phyloP scores from a whole-genome alignment of 179 eudicot species.

The Silene vulgaris region DNA sequence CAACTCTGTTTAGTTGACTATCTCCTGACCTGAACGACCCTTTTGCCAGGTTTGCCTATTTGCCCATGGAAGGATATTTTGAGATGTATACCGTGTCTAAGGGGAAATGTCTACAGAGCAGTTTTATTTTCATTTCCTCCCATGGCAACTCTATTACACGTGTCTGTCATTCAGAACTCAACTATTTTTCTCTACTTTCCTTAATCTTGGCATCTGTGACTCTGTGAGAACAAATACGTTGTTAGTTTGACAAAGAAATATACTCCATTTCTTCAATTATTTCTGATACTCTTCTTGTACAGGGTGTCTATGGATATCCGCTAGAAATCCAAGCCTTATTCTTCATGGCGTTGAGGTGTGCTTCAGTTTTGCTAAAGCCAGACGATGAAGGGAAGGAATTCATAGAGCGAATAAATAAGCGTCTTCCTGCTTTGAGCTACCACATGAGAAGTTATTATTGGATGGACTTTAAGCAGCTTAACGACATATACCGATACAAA shows the following conservation, averaged over 20 bases:
- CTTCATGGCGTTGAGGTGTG: slow-evolving; percentile 76
- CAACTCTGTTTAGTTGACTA: background rate
- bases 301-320: slow-evolving; percentile 82
- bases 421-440: slow-evolving; percentile 74
- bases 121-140: background rate
- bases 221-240: background rate
- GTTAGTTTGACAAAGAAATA: background rate
- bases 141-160: background rate
- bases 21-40: background rate
- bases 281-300: slow-evolving; percentile 20
- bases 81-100: background rate
- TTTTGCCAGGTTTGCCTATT: background rate
- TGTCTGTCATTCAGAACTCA: background rate
- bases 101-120: background rate
- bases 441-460: slow-evolving; percentile 91
- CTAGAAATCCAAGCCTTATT: slow-evolving; percentile 89
- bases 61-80: background rate
- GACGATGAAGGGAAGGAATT: slow-evolving; percentile 74
- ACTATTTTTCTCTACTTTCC: background rate
- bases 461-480: slow-evolving; percentile 80
- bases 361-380: slow-evolving; percentile 58
- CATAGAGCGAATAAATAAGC: slow-evolving; percentile 58
- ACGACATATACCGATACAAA: slow-evolving; percentile 80
- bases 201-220: background rate
- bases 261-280: background rate